Evolutionary conservation across 2,329 filamentous ascomycete species (phyloP), one percentile per base, ranked within the genome.

Genomic region (Fusarium albidum): DNA sequence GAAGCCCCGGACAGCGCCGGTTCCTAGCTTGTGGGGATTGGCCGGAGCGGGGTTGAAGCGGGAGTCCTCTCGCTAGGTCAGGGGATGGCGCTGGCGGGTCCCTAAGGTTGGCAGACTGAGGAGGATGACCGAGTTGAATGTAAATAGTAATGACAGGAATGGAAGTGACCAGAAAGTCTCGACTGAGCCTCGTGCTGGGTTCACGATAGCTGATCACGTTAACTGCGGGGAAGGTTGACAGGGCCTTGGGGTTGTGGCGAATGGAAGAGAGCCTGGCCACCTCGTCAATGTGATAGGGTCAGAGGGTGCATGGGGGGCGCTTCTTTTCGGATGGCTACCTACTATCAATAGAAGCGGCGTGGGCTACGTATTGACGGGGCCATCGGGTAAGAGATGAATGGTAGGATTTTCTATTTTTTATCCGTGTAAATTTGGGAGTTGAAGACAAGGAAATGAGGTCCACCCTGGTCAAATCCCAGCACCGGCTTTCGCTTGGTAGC

Each of bases 21-120:
- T 60, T 52, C 53, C 53, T 59, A 61, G 53, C 48, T 53, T 48
- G 32, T 44, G 57, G 57, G 57, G 57, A 58, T 58, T n/a, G 49
- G 26, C 57, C 57, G 57, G 50, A 25, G 57, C 59, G 57, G 57
- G 57, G 57, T 54, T 58, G 40, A 46, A 37, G 49, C 41, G 40
- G 48, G 41, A 33, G 46, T 56, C 52, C 46, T 57, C 40, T 41
- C 35, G 41, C 48, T 55, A 61, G 41, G 50, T 58, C 53, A 61
- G 57, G 57, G 57, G 57, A 57, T 48, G 56, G n/a, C 21, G 57
- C 35, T 37, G 38, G 44, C 37, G 53, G 57, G 48, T 55, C 53
- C 58, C 52, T 37, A 32, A 7, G 13, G 15, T 14, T 27, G 38
- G 45, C 41, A 27, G 27, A 25, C 6, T 38, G 42, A 27, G 27